Evolutionary conservation across 2,329 filamentous ascomycete genomes (phyloP), one percentile per base, ranked within the genome.

Genomic region (Beauveria medogensis): DNA sequence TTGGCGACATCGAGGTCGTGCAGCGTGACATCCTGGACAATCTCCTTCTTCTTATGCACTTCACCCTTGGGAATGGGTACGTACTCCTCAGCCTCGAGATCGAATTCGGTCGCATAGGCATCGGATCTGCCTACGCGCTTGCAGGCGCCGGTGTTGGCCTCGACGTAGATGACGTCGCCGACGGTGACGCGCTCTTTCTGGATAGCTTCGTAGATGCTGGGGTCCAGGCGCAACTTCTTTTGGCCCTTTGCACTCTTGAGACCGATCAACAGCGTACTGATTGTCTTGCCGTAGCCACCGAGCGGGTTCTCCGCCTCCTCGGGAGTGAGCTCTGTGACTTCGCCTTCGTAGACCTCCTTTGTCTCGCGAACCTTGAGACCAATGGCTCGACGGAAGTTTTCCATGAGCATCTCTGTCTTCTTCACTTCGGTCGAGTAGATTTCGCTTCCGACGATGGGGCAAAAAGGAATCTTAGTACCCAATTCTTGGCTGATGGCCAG

Each of bases 21-120:
- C 65, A 99, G 82, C 51, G 94, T 97, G 64, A 99, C 94, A 70
- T 99, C 94, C 74, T 99, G 94, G 41, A 99, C 94, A 68, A 99
- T 96, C 77, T 99, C 94, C 81, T 99, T 99, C 86, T 97, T 97
- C 85, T 99, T 99, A 81, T 97, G 94, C 59, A 99, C 94, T 71
- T 99, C 94, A 62, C 94, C 94, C 80, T 99, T 99, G 62, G 94
- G 94, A 65, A 99, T 95, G 6, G 94, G 94, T 66, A 99, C 94
- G 74, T 99, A 99, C 77, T 99, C 94, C 77, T 99, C 94, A 2
- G 94, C 94, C 78, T 99, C 94, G 55, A 99, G 85, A 73, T 99
- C 94, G 73, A 99, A 99, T 74, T 99, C 94, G 56, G 94, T 99
- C 30, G 92, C 93, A 74, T 97, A 97, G 30, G 94, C 94, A 73